Conservation (phyloP, 2,329 filamentous ascomycete species). For the Drechslerella stenobrocha region DNA sequence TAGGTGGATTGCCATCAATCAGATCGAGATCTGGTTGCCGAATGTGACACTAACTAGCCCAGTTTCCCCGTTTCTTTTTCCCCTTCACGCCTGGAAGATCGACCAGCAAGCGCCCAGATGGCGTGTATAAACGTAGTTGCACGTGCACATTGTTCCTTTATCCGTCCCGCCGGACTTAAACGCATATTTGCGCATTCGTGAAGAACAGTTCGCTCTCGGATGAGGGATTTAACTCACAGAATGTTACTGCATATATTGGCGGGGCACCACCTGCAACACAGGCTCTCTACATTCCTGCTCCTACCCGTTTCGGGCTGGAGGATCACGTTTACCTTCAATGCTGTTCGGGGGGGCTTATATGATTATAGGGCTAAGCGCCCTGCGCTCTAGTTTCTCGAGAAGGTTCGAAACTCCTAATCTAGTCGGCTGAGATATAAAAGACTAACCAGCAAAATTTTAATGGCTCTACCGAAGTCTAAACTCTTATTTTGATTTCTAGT, state of each 20-base stretch:
- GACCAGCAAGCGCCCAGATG: background rate
- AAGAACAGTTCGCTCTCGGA: background rate
- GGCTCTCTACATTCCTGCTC: no score
- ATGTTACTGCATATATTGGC: background rate
- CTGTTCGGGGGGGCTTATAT: no score
- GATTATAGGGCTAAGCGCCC: background rate
- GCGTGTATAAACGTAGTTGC: background rate
- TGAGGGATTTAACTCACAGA: background rate
- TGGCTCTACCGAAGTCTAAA: background rate
- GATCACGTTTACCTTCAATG: no score
- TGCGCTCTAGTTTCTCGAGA: background rate
- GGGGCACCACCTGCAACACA: no score
- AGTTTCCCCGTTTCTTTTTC: background rate
- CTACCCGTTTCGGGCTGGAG: no score
- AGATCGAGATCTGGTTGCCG: background rate
- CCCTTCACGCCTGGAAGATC: background rate
- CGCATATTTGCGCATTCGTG: background rate
- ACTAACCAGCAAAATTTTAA: background rate
- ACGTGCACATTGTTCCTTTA: background rate
- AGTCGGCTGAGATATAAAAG: constrained; percentile 7
- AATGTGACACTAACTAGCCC: background rate
- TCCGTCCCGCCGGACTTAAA: background rate
- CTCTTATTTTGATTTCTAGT: background rate
- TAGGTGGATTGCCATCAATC: background rate
- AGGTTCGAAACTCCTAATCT: constrained; percentile 3